These are phyloP conservation scores for Chytriomyces sp. DNA, from an alignment of 192 early-diverging fungal genomes.

Conservation along the genomic window DNA sequence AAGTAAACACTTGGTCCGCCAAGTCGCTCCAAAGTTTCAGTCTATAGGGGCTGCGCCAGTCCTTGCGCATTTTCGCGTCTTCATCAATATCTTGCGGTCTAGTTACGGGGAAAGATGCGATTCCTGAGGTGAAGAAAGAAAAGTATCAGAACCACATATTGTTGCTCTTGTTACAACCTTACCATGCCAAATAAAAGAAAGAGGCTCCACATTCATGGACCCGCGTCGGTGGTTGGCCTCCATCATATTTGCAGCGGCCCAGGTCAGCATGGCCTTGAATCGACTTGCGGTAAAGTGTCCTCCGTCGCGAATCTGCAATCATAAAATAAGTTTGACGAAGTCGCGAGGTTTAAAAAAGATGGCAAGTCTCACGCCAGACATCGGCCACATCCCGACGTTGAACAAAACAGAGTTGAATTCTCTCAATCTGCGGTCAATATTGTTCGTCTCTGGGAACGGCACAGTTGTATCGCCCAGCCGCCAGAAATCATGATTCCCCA, in stretches of 20 bases:
- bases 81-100: background rate
- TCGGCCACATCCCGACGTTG: background rate
- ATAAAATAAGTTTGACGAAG: background rate
- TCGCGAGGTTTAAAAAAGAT: background rate
- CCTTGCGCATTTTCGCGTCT: conserved; percentile 6
- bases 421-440: background rate
- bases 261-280: conserved; percentile 4
- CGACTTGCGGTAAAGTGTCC: conserved; percentile 6
- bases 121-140: background rate
- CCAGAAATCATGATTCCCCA: background rate
- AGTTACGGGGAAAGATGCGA: background rate
- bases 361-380: background rate
- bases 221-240: background rate
- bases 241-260: background rate
- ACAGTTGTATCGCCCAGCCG: background rate
- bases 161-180: too few relatives aligned
- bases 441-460: background rate
- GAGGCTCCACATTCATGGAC: background rate
- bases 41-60: conserved; percentile 13
- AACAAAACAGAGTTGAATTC: conserved; percentile 4
- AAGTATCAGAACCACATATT: background rate
- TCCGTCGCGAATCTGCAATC: background rate
- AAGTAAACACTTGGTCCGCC: background rate
- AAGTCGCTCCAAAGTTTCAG: background rate
- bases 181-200: conserved; percentile 8